A percentile compares a stretch with the other conserved stretches of the same genome.
Conservation (phyloP, 2,329 filamentous ascomycete genomes). For the Aspergillus ochraceus region DNA sequence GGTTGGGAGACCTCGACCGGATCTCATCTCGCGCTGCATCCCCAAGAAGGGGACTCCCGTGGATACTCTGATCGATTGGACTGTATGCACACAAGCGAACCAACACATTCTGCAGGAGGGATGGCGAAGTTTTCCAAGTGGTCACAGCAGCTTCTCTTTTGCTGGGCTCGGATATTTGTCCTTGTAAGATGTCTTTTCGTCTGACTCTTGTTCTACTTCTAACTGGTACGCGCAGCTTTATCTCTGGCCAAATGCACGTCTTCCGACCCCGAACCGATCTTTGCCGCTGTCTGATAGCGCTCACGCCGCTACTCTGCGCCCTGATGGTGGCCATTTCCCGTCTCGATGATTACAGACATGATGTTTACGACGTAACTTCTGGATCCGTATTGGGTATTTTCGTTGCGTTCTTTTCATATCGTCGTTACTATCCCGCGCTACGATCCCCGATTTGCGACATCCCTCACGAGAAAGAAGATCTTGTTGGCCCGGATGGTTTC, state of each 20-base stretch:
- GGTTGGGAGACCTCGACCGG: conserved; percentile 79
- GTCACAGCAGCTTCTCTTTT: conserved; percentile 63
- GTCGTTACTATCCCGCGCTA: conserved; percentile 60
- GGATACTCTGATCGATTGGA: conserved; percentile 52
- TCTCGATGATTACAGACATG: conserved; percentile 65
- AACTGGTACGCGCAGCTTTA: conserved; percentile 32
- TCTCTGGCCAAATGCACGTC: conserved; percentile 58
- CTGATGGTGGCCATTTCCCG: conserved; percentile 61
- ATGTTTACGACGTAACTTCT: conserved; percentile 61
- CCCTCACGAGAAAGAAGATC: conserved; percentile 45
- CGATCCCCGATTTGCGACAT: conserved; percentile 51
- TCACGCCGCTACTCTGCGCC: conserved; percentile 58
- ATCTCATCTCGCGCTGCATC: conserved; percentile 84
- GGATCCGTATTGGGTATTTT: conserved; percentile 56
- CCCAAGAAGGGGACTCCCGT: conserved; percentile 61
- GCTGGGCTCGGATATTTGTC: conserved; percentile 61
- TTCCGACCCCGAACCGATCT: conserved; percentile 60
- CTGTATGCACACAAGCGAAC: conserved; percentile 50
- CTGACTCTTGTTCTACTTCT: not conserved
- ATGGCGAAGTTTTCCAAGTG: conserved; percentile 65
- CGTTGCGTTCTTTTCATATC: conserved; percentile 59
- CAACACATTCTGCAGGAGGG: conserved; percentile 62
- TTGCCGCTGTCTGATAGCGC: conserved; percentile 53
- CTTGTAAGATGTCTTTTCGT: conserved; percentile 33
- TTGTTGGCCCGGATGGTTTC: conserved; percentile 27